phyloP scores from a whole-genome alignment of 2,329 filamentous ascomycete species.

The Alternaria solani region DNA sequence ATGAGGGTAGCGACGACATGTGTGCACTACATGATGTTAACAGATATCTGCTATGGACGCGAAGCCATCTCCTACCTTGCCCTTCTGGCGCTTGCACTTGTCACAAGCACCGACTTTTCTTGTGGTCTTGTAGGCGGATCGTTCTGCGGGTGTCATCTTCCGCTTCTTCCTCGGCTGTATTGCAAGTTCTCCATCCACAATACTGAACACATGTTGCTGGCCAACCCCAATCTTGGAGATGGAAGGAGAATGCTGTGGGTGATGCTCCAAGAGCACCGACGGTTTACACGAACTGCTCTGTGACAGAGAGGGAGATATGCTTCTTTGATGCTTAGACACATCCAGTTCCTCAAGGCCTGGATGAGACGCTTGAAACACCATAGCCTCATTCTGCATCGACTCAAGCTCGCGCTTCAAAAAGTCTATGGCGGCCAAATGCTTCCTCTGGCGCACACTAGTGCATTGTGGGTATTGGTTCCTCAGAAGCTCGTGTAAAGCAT shows the following conservation, averaged over 20 bases:
- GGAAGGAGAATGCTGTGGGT: constrained; percentile 13
- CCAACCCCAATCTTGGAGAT: constrained; percentile 6
- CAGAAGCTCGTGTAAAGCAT: constrained; percentile 34
- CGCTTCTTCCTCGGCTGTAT: constrained; percentile 35
- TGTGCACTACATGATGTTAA: constrained; percentile 6
- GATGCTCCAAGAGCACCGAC: background rate
- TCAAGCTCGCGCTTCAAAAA: constrained; percentile 34
- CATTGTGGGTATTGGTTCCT: constrained; percentile 29
- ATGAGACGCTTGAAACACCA: background rate
- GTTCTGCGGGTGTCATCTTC: constrained; percentile 39
- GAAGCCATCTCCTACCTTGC: constrained; percentile 26
- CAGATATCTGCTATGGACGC: background rate
- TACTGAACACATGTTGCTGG: constrained; percentile 38
- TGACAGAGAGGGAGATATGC: background rate
- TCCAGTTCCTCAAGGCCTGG: background rate
- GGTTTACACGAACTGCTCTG: background rate
- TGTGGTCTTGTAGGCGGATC: constrained; percentile 34
- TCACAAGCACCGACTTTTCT: constrained; percentile 39
- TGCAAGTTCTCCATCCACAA: constrained; percentile 28
- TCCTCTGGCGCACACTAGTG: constrained; percentile 32
- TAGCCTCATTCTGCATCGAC: constrained; percentile 22
- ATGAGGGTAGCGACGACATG: background rate
- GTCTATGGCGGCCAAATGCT: constrained; percentile 39
- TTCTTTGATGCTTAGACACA: background rate
- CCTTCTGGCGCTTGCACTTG: constrained; percentile 37